Base-by-base conservation (phyloP, 2,329 filamentous ascomycete genomes). In the Coniochaeta ligniaria region DNA sequence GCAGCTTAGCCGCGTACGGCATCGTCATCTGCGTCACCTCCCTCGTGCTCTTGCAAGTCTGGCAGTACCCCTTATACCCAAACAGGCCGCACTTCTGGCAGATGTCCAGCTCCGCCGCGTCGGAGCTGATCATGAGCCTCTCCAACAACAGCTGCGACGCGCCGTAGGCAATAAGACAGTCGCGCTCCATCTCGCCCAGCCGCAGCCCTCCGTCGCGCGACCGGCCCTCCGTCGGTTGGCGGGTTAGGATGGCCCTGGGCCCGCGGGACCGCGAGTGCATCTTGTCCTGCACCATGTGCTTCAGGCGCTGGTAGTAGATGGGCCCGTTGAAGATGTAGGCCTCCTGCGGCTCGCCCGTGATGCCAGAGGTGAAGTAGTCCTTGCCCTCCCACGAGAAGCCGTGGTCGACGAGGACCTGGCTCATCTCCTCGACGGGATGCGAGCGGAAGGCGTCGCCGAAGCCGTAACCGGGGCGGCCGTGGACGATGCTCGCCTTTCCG, bases 271-370 rank as follows among this genome's bases (percentile, higher is more conserved):
- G 91, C 35, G 91, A 94, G 77, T 99, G 95, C 95, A 99, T 98
- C 79, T 99, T 99, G 74, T 99, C 95, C 74, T 98, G 93, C 4
- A 99, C 95, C 95, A 99, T 99, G 82, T 99, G 95, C 83, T 99
- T 99, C 66, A 99, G 85, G 66, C 96, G 96, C 80, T 99, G 95
- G 80, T 99, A 99, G 80, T 96, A 99, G 75, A 99, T 99, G 12
- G 95, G 95, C 0, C 95, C 95, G 73, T 96, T 96, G 82, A 98
- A 99, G 71, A 99, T 92, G 76, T 98, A 98, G 14, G 93, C 93
- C 65, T 96, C 92, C 6, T 98, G 82, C 0, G 91, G 86, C 76
- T 99, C 95, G 68, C 95, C 96, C 0, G 95, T 98, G 71, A 97
- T 94, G 38, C 95, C 95, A 0, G 88, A 93, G 0, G 95, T 98